These are phyloP conservation scores for Hyphodiscus hymeniophilus DNA, from an alignment of 495 filamentous ascomycete species.

Conservation along the genomic window DNA sequence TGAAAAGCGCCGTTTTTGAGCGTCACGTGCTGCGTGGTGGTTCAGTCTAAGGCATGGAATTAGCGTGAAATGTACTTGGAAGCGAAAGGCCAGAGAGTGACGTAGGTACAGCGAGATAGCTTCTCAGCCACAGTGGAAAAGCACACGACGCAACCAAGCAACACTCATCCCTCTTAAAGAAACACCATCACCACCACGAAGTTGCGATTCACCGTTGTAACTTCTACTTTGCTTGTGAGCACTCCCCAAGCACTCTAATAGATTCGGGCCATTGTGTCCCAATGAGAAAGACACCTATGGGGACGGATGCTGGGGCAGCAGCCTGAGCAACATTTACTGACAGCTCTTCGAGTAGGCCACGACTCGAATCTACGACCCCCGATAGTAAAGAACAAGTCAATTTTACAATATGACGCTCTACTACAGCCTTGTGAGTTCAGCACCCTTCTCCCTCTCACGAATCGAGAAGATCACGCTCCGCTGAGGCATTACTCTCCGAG, in stretches of 20 bases:
- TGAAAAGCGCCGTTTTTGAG: too few relatives aligned
- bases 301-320: background rate
- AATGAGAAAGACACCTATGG: too few relatives aligned
- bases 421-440: conserved; percentile 82
- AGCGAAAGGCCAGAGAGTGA: too few relatives aligned
- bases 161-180: background rate
- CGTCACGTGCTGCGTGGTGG: too few relatives aligned
- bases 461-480: background rate
- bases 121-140: too few relatives aligned
- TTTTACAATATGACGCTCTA: conserved; percentile 87
- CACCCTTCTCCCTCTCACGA: background rate
- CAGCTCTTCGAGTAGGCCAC: conserved; percentile 13
- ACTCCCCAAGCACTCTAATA: background rate
- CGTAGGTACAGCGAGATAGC: too few relatives aligned
- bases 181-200: too few relatives aligned
- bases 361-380: conserved; percentile 5
- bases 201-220: too few relatives aligned
- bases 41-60: too few relatives aligned
- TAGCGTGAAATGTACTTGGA: too few relatives aligned
- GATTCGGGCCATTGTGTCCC: too few relatives aligned
- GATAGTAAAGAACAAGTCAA: background rate
- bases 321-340: conserved; percentile 13
- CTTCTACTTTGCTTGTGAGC: background rate
- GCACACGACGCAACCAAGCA: too few relatives aligned
- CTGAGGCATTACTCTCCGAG: background rate